Evolutionary conservation across 225 moss, liverwort and hornwort genomes (phyloP), one percentile per base, ranked within the genome.

Genomic region (Sphagnum tenellum): DNA sequence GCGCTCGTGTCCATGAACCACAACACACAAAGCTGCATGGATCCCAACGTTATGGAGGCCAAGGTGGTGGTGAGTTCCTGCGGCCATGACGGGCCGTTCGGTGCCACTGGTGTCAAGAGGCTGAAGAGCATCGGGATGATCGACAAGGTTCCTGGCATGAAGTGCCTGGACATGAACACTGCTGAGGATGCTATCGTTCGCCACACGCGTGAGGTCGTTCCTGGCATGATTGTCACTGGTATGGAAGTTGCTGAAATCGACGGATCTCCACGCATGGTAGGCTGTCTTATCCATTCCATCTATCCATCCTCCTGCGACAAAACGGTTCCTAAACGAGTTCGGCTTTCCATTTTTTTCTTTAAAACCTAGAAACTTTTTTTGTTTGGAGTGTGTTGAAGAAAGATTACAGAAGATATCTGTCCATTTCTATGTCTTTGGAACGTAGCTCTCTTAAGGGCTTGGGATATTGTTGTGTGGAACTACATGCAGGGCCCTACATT

Each of bases 161-260:
- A 88, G 72, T 87, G 87, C 48, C 59, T 95, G 55, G 95, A 95
- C 73, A 95, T 96, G 92, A 96, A 96, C 71, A 76, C 88, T 2
- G 96, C 96, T 0, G 92, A 96, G 64, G 96, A 96, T 51, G 90
- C 87, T 3, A 90, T 96, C 2, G 96, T 96, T 10, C 69, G 80
- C 66, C 49, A 80, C 57, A 96, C 96, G 0, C 96, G 92, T 1
- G 90, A 90, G 79, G 90, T 96, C 4, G 92, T 92, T 7, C 96
- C 96, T 0, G 92, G 96, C 46, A 96, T 96, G 92, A 96, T 96
- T 56, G 81, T 96, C 63, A 92, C 92, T 2, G 92, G 96, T 14
- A 96, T 96, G 96, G 92, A 96, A 74, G 96, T 92, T 2, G 96
- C 96, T 0, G 96, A 96, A 48, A 89, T 96, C n/a, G 95, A 92